These are phyloP conservation scores for Coffea canephora DNA, from an alignment of 257 asterid genomes.

Conservation along the genomic window DNA sequence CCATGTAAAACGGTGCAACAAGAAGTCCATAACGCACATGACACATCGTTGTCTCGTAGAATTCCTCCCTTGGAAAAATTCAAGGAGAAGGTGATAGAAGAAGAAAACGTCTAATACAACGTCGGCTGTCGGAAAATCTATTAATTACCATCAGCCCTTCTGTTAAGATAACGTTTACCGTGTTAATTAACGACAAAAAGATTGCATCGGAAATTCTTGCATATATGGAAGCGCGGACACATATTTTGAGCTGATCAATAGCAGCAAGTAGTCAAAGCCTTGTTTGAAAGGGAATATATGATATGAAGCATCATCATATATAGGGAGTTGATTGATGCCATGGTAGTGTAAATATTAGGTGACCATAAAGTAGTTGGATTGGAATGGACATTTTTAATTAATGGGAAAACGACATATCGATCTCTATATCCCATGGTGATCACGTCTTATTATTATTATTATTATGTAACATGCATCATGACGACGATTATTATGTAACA, in stretches of 20 bases:
- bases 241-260: background rate
- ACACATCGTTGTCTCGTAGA: background rate
- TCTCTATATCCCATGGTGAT: background rate
- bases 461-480: background rate
- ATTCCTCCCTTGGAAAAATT: background rate
- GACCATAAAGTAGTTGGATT: slow-evolving; percentile 25
- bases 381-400: slow-evolving; percentile 2
- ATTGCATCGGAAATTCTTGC: background rate
- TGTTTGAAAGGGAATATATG: slow-evolving; percentile 18
- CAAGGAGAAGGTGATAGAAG: background rate
- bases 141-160: background rate
- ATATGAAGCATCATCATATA: background rate
- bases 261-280: slow-evolving; percentile 12
- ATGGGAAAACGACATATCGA: slow-evolving; percentile 1
- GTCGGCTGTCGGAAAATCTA: background rate
- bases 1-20: background rate
- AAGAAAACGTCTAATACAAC: background rate
- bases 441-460: background rate
- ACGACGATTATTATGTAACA: background rate
- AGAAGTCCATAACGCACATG: background rate
- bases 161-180: background rate
- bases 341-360: slow-evolving; percentile 19
- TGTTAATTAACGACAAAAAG: background rate
- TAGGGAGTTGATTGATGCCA: background rate
- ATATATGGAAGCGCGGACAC: background rate